Evolutionary conservation across 805 yeast species (phyloP), one percentile per base, ranked within the genome.

Genomic region (Yarrowia deformans): DNA sequence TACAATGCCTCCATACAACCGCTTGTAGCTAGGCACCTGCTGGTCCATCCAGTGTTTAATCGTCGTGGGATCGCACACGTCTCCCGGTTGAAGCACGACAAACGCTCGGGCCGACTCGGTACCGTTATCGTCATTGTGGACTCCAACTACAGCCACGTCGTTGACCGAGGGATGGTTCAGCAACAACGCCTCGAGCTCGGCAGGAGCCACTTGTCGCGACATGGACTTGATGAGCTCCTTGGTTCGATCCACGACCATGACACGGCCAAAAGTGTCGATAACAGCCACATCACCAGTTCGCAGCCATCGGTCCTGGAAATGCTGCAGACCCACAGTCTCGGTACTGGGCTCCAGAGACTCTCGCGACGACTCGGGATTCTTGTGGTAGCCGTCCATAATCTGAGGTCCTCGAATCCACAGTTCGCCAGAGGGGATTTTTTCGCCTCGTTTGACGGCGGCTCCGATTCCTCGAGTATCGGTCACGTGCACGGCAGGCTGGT

Each of bases 121-220:
- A 74, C 93, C 85, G 74, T 92, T 97, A 77, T 91, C 97, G 8
- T 63, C 68, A 74, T 88, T 72, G 70, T 72, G 73, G 29, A 79
- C 87, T 69, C 97, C 98, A 72, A 91, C 91, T 67, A 93, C 97
- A 6, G 97, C 97, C 74, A 91, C 84, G 79, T 93, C 98, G 50
- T 88, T 86, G 60, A 93, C 97, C 68, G 84, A 81, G n/a, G 84
- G 84, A 80, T 91, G 91, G 73, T 87, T 89, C 70, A 87, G 83
- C 74, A 92, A 81, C 19, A 94, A 89, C 40, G 94, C 89, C 80
- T 93, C 98, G 71, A 93, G 90, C 81, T 93, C 98, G 14, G 97
- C 94, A 43, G 98, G 94, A 10, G 97, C 93, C 72, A 93, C 87
- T 82, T 97, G 89, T 80, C 93, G 97, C 72, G 80, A 79, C 23